A percentile compares a stretch with the other conserved stretches of the same genome.
These are phyloP conservation scores for Abrus precatorius DNA, from an alignment of 306 rosid species.

Conservation along the genomic window DNA sequence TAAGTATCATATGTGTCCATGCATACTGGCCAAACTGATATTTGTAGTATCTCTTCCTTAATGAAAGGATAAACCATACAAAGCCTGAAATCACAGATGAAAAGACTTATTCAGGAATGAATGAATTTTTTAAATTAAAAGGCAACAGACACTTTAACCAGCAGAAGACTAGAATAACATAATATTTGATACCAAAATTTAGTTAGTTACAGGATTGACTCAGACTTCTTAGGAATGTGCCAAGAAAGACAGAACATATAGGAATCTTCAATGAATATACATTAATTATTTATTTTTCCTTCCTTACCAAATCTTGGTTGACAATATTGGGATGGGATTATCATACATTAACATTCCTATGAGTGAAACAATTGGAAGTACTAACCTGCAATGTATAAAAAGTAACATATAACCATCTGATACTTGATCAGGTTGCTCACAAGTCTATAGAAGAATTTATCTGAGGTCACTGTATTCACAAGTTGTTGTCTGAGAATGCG, in stretches of 20 bases:
- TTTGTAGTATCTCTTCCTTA: constrained; percentile 91
- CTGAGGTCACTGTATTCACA: constrained; percentile 84
- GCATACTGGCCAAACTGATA: constrained; percentile 99
- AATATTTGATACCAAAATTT: constrained; percentile 11
- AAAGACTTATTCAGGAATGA: constrained; percentile 25
- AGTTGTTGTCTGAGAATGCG: constrained; percentile 95
- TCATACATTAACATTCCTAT: not conserved
- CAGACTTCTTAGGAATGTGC: constrained; percentile 15
- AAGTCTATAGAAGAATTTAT: constrained; percentile 72
- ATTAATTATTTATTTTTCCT: not conserved
- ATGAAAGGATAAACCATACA: constrained; percentile 96
- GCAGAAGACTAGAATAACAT: constrained; percentile 2
- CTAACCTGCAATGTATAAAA: constrained; percentile 89
- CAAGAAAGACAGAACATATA: not conserved
- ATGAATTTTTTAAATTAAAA: not conserved
- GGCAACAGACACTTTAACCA: not conserved
- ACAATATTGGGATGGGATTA: not conserved
- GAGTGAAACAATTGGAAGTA: constrained; percentile 39
- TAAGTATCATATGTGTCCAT: constrained; percentile 99
- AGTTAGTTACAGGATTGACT: constrained; percentile 17
- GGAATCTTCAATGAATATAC: not conserved
- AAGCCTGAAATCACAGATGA: constrained; percentile 74
- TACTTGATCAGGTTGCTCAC: constrained; percentile 87
- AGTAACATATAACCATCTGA: constrained; percentile 97
- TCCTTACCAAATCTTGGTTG: not conserved